phyloP scores from a whole-genome alignment of 2,329 filamentous ascomycete genomes.

The Falciphora oryzae region DNA sequence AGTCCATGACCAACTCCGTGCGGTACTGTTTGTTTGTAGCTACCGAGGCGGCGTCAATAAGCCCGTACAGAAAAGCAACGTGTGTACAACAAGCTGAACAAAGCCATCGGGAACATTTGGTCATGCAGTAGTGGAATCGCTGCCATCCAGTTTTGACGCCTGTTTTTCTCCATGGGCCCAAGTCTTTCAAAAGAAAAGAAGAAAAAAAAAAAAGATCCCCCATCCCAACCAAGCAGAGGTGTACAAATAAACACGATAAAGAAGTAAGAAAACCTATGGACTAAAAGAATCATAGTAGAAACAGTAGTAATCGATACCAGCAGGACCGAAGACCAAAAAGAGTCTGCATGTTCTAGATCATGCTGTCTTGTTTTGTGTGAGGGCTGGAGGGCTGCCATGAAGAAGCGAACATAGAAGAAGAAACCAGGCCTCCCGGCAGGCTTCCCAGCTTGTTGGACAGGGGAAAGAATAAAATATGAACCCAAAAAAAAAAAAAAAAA shows the following conservation, averaged over 20 bases:
- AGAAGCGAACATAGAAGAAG: not conserved
- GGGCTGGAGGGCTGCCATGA: not conserved
- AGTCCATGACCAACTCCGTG: no score
- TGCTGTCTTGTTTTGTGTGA: no score
- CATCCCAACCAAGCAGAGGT: not conserved
- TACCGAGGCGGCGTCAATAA: not conserved
- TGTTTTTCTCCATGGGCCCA: not conserved
- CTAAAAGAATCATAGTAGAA: not conserved
- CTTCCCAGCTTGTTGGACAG: not conserved
- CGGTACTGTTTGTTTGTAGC: not conserved
- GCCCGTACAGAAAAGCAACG: not conserved
- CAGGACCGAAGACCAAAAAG: not conserved
- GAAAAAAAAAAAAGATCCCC: not conserved
- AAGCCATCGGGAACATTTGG: not conserved
- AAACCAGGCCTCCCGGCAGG: not conserved
- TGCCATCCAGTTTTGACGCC: not conserved
- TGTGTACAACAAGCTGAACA: not conserved
- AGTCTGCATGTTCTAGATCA: not conserved
- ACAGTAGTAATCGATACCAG: not conserved
- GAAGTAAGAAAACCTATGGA: not conserved
- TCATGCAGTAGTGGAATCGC: not conserved
- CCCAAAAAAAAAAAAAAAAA: constrained; percentile 7
- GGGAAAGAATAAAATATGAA: constrained; percentile 8
- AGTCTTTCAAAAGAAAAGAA: not conserved
- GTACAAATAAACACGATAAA: not conserved